Evolutionary conservation across 1,284 basidiomycete species (phyloP), one percentile per base, ranked within the genome.

Genomic region (Microbotryum silenes-acaulis): DNA sequence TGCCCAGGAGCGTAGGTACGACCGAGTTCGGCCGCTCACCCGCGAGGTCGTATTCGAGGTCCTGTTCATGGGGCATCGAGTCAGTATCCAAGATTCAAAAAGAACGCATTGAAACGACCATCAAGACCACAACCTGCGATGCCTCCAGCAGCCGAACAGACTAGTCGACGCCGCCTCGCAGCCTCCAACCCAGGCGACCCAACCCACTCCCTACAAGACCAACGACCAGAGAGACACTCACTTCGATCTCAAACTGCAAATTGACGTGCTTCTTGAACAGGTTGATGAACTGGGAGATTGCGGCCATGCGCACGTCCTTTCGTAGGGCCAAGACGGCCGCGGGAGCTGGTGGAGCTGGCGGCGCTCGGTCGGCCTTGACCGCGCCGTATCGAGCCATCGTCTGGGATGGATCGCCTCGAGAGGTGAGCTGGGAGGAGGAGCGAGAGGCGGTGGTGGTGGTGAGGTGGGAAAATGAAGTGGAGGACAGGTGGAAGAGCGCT

Each of bases 1-100:
- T 61, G 55, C 63, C 66, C 46, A 65, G 51, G 27, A 67, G 48
- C 18, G 50, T 50, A 6, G 66, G 63, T 8, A 67, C 44, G 47
- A 56, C 60, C 14, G n/a, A 42, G 21, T 16, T 18, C 3, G 25
- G 18, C 14, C 53, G 47, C 3, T 9, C n/a, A 37, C 46, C 59
- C n/a, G n/a, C 52, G 4, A 54, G 37, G 31, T 55, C 59, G 3
- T 37, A 49, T 47, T 60, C 47, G 44, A 51, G 54, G 27, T 51
- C 42, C 57, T 59, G 54, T 20, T 29, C 12, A 46, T 37, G 1
- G 0, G n/a, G 27, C 42, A 21, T n/a, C n/a, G n/a, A 14, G 59
- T 49, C 47, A 46, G 47, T 48, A 10, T 3, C 31, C 18, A 10
- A 23, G 16, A 25, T n/a, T 23, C 12, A 16, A 48, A 6, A 8